Percentiles rank a stretch among this genome's conserved stretches.
phyloP scores from a whole-genome alignment of 2,329 filamentous ascomycete species.

The Gremmenia infestans region DNA sequence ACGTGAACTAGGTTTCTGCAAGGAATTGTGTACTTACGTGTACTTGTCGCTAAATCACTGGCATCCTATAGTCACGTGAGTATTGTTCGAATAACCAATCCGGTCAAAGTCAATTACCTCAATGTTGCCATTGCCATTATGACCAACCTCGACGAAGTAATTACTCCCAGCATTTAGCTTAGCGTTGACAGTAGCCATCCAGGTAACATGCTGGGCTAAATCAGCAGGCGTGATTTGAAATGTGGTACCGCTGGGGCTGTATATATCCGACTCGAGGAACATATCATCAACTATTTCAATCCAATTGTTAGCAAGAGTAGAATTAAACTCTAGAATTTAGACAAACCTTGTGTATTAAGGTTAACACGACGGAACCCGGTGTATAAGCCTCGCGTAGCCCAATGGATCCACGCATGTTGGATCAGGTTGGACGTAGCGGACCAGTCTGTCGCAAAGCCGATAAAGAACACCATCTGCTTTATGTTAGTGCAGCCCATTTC shows the following conservation, averaged over 20 bases:
- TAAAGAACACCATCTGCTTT: slow-evolving; percentile 53
- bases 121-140: slow-evolving; percentile 52
- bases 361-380: slow-evolving; percentile 24
- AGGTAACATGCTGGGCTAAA: slow-evolving; percentile 41
- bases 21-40: not conserved
- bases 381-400: slow-evolving; percentile 53
- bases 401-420: slow-evolving; percentile 59
- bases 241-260: slow-evolving; percentile 40
- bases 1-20: too few species aligned
- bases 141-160: slow-evolving; percentile 49
- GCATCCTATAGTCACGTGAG: slow-evolving; percentile 15
- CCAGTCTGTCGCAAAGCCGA: slow-evolving; percentile 42
- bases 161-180: slow-evolving; percentile 47
- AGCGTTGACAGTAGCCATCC: slow-evolving; percentile 37
- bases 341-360: slow-evolving; percentile 23
- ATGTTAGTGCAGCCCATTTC: not conserved
- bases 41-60: slow-evolving; percentile 14
- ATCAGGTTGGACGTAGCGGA: slow-evolving; percentile 49
- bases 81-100: not conserved
- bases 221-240: slow-evolving; percentile 47
- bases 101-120: slow-evolving; percentile 22
- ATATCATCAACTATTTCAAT: slow-evolving; percentile 51
- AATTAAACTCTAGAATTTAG: not conserved
- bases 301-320: slow-evolving; percentile 11
- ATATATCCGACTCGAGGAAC: slow-evolving; percentile 49